phyloP scores from a whole-genome alignment of 1,284 basidiomycete species.

The Puccinia triticina region DNA sequence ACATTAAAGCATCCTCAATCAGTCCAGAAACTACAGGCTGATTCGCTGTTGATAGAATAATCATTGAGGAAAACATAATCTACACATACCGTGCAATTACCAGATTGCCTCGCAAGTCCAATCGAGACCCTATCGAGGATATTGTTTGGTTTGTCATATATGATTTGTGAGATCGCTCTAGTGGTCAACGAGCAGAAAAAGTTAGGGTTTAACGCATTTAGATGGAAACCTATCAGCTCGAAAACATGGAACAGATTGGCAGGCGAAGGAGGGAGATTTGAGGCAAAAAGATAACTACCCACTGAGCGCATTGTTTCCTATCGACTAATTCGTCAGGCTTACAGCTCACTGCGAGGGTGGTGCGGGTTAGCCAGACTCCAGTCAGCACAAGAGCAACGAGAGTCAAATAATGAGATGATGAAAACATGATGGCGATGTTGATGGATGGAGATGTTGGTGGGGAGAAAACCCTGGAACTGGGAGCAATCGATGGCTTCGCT shows the following conservation, averaged over 20 bases:
- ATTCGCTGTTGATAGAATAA: not conserved
- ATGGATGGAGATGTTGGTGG: too few relatives aligned
- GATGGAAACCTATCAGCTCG: not conserved
- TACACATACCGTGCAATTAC: constrained; percentile 6
- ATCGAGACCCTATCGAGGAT: not conserved
- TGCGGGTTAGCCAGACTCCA: not conserved
- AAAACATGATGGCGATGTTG: not conserved
- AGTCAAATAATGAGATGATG: not conserved
- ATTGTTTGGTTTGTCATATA: not conserved
- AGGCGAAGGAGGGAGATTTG: not conserved
- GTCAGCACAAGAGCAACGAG: not conserved
- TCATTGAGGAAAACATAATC: too few relatives aligned
- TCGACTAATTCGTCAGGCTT: not conserved
- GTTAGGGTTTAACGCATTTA: not conserved
- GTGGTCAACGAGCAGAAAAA: not conserved
- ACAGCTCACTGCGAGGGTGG: not conserved
- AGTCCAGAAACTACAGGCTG: not conserved
- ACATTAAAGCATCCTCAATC: not conserved
- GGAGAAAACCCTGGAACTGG: too few relatives aligned
- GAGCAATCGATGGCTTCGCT: too few relatives aligned
- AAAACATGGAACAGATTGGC: too few relatives aligned
- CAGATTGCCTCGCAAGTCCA: not conserved
- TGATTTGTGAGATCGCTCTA: not conserved
- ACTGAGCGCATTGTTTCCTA: not conserved
- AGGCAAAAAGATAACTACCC: not conserved